These are phyloP conservation scores for Takakia lepidozioides DNA, from an alignment of 225 moss, liverwort and hornwort species.

Conservation along the genomic window DNA sequence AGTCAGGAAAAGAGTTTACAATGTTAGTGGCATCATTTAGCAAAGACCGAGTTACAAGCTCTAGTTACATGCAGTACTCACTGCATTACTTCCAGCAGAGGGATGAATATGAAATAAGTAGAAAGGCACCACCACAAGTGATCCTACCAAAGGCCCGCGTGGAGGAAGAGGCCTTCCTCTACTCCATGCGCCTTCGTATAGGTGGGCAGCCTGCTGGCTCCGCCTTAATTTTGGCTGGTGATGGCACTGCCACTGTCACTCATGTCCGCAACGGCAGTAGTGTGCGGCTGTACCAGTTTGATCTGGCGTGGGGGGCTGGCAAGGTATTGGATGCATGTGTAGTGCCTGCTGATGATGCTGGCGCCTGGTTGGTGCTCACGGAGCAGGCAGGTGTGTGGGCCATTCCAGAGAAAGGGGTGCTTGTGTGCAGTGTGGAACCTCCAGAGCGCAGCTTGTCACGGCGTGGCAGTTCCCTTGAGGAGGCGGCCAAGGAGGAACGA, in stretches of 20 bases:
- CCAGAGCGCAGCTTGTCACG: constrained; percentile 49
- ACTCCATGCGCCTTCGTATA: constrained; percentile 77
- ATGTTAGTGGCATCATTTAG: constrained; percentile 67
- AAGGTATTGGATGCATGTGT: constrained; percentile 85
- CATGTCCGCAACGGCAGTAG: constrained; percentile 39
- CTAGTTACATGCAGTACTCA: constrained; percentile 67
- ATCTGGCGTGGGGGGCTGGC: constrained; percentile 74
- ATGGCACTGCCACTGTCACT: constrained; percentile 85
- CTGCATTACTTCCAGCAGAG: constrained; percentile 60
- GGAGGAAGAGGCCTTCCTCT: constrained; percentile 69
- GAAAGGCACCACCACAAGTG: constrained; percentile 58
- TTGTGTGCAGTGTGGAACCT: constrained; percentile 48
- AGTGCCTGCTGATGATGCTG: constrained; percentile 66
- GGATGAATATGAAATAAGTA: constrained; percentile 34
- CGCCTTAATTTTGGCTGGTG: constrained; percentile 66
- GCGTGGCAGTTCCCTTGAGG: constrained; percentile 31
- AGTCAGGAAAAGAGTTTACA: constrained; percentile 53
- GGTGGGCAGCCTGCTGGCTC: constrained; percentile 86
- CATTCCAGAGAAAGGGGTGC: constrained; percentile 63
- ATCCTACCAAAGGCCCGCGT: constrained; percentile 84
- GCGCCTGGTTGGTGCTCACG: constrained; percentile 85
- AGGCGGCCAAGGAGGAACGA: constrained; percentile 42
- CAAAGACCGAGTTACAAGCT: constrained; percentile 49
- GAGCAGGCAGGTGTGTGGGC: constrained; percentile 98
- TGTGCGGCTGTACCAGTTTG: constrained; percentile 78